Conservation (phyloP, 1,284 basidiomycete genomes). For the Boletus smithii region DNA sequence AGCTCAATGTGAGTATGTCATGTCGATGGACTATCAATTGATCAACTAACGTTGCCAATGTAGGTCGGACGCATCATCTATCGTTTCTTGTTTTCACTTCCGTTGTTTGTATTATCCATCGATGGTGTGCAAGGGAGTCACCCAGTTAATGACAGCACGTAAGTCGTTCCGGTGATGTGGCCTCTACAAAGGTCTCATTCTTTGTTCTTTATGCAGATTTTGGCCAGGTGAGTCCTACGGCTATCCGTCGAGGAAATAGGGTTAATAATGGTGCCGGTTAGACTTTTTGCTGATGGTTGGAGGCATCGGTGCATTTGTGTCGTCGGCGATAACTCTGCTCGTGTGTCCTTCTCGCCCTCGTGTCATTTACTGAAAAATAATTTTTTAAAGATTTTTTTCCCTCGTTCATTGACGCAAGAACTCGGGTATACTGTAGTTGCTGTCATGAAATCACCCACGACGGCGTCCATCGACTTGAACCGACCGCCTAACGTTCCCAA, state of each 20-base stretch:
- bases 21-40: neutral
- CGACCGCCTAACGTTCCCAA: conserved; percentile 2
- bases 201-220: conserved; percentile 34
- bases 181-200: conserved; percentile 6
- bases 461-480: conserved; percentile 13
- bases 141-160: conserved; percentile 52
- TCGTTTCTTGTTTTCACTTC: conserved; percentile 65
- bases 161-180: conserved; percentile 32
- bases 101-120: conserved; percentile 57
- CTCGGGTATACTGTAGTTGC: conserved; percentile 49
- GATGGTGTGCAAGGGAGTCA: conserved; percentile 55
- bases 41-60: conserved; percentile 5
- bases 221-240: conserved; percentile 43
- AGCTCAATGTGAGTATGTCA: conserved; percentile 59
- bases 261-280: conserved; percentile 18
- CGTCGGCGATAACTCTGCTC: conserved; percentile 69
- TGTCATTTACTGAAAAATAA: neutral
- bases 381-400: conserved; percentile 62
- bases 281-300: conserved; percentile 68
- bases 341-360: conserved; percentile 35
- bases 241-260: neutral
- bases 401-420: conserved; percentile 62
- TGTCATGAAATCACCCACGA: conserved; percentile 15
- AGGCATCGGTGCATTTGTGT: conserved; percentile 68
- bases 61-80: conserved; percentile 64